These are phyloP conservation scores for Mycosphaerelloides madeirae DNA, from an alignment of 2,329 filamentous ascomycete genomes.

Conservation along the genomic window DNA sequence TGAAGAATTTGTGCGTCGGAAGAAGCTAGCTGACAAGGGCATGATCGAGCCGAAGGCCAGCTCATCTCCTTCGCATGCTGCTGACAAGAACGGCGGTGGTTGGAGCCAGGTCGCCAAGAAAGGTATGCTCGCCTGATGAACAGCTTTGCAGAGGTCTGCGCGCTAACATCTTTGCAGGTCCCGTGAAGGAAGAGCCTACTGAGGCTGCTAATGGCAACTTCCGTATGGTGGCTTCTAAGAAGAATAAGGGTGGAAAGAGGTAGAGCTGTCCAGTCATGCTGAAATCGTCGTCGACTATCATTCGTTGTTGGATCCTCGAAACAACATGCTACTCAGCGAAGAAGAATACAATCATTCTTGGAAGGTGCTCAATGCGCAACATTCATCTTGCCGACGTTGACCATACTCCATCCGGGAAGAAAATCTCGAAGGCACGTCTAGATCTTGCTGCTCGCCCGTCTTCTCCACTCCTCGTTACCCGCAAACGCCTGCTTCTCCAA, in stretches of 20 bases:
- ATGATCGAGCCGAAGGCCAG: conserved; percentile 22
- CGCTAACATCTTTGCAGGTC: too few relatives aligned
- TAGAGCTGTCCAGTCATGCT: not conserved
- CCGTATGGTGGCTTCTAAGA: conserved; percentile 86
- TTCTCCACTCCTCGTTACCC: conserved; percentile 21
- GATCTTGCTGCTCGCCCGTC: not conserved
- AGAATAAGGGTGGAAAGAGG: conserved; percentile 64
- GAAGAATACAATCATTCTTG: too few relatives aligned
- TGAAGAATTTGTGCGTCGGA: conserved; percentile 88
- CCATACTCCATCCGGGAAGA: too few relatives aligned
- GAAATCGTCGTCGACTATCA: too few relatives aligned
- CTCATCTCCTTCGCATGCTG: conserved; percentile 40
- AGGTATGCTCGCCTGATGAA: conserved; percentile 43
- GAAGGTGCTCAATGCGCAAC: too few relatives aligned
- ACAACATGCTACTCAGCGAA: too few relatives aligned
- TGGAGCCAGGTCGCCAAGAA: conserved; percentile 99
- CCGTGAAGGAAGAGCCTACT: conserved; percentile 25
- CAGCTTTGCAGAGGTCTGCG: too few relatives aligned
- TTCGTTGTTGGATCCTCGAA: too few relatives aligned
- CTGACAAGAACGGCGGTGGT: conserved; percentile 53
- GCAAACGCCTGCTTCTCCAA: conserved; percentile 26
- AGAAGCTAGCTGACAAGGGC: conserved; percentile 84
- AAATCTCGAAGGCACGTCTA: too few relatives aligned
- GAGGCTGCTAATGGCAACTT: conserved; percentile 59
- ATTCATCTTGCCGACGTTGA: too few relatives aligned